Evolutionary conservation across 2,329 filamentous ascomycete species (phyloP), one percentile per base, ranked within the genome.

Genomic region (Pseudogymnoascus sp.): DNA sequence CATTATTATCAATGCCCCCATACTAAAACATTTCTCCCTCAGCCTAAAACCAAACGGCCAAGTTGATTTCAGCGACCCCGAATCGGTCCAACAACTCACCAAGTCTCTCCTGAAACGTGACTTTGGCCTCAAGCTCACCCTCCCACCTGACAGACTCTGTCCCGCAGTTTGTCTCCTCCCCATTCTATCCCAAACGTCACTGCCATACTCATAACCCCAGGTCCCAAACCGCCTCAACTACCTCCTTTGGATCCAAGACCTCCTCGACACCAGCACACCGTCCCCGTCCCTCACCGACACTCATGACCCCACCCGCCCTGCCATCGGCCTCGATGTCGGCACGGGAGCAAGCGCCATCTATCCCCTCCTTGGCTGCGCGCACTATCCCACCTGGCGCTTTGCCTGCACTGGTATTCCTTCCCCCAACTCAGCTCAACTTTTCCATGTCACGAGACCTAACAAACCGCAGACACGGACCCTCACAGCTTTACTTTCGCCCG

Each of bases 261-360:
- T 99, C 0, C 71, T 97, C 6, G 91, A 96, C 69, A 86, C 85
- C 1, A 88, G 86, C 0, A 76, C 76, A 8, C 74, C 76, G 14
- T 67, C 12, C 35, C 74, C 61, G 75, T 58, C 61, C 2, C 71
- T 78, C 63, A 68, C 67, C 6, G 76, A 79, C 50, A 77, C 76
- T 0, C 87, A 84, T 66, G 77, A 85, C 60, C 72, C 76, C 0
- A 74, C 80, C 2, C 76, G 82, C n/a, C 75, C 79, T 41, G 78
- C 91, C 2, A 72, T 81, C 0, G 92, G 93, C 0, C 75, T 96
- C 2, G 92, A 96, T 67, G 87, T 97, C 64, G 94, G 94, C 39
- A 95, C 92, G 1, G 94, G 94, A 1, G 90, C 93, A 14, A 95
- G 90, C 67, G 88, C 88, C 68, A 96, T 99, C 67, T 99, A 97